Percentiles rank a stretch among this genome's conserved stretches.
Evolutionary conservation across 108 stramenopile genomes (phyloP).

Genomic region (Conticribra guillardii): DNA sequence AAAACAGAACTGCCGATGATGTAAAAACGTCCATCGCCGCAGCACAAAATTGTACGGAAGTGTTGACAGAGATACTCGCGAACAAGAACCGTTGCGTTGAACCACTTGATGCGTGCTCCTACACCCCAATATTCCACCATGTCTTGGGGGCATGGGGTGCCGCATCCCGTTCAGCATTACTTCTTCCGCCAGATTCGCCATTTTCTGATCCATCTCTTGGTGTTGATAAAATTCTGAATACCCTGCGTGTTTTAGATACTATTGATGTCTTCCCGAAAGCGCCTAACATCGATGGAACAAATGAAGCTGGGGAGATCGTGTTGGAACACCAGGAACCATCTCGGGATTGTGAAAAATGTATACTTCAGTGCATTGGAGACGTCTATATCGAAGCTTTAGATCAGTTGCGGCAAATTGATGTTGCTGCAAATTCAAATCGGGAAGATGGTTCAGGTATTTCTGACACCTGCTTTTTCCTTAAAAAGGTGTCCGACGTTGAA

Average conservation of each 20-base stretch:
- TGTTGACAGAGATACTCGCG: slow-evolving; percentile 19
- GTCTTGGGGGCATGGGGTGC: slow-evolving; percentile 33
- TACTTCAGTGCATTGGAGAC: slow-evolving; percentile 26
- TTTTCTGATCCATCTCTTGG: slow-evolving; percentile 15
- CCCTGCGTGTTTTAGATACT: neutral
- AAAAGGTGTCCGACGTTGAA: slow-evolving; percentile 36
- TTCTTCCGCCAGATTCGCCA: neutral
- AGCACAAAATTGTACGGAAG: slow-evolving; percentile 32
- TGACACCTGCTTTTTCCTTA: slow-evolving; percentile 10
- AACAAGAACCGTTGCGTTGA: slow-evolving; percentile 6
- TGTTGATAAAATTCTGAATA: slow-evolving; percentile 31
- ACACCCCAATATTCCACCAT: slow-evolving; percentile 22
- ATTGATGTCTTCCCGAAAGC: slow-evolving; percentile 27
- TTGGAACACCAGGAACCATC: neutral
- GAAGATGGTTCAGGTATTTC: neutral
- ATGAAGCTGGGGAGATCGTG: neutral
- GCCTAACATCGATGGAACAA: slow-evolving; percentile 1
- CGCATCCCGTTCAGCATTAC: slow-evolving; percentile 22
- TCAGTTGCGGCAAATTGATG: slow-evolving; percentile 38
- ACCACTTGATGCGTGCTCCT: slow-evolving; percentile 19
- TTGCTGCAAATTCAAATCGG: neutral
- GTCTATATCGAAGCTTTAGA: slow-evolving; percentile 18
- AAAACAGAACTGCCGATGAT: slow-evolving; percentile 1
- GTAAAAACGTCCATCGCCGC: slow-evolving; percentile 13
- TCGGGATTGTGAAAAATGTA: neutral